phyloP scores from a whole-genome alignment of 1,284 basidiomycete genomes.

The Trichosporon inkin region DNA sequence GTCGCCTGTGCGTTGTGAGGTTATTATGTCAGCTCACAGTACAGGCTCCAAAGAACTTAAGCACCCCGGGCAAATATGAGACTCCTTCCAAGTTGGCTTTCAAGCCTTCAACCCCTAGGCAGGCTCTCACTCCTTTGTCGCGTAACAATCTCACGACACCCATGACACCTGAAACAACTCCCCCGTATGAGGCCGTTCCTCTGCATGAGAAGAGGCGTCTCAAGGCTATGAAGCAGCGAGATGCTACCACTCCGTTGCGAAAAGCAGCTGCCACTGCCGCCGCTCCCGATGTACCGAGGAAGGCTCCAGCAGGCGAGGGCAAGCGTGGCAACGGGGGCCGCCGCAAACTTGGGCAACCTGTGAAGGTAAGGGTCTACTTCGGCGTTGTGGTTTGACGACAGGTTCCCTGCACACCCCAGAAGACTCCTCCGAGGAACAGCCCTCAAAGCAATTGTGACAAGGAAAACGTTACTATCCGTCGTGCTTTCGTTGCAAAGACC shows the following conservation, averaged over 20 bases:
- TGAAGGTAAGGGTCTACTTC: background rate
- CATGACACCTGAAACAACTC: background rate
- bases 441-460: background rate
- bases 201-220: background rate
- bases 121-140: background rate
- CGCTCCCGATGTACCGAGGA: background rate
- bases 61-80: background rate
- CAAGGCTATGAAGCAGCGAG: background rate
- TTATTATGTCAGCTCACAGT: background rate
- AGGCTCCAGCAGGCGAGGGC: background rate
- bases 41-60: background rate
- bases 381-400: background rate
- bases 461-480: background rate
- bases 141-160: background rate
- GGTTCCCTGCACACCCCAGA: background rate
- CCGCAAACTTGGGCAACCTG: constrained; percentile 1
- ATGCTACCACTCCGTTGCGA: background rate
- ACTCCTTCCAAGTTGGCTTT: background rate
- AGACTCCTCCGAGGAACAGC: background rate
- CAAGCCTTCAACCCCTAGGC: background rate
- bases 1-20: constrained; percentile 2
- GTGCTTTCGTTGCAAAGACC: background rate
- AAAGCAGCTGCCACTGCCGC: background rate
- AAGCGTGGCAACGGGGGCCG: background rate
- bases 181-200: background rate